Percentiles rank a stretch among this genome's conserved stretches.
These are phyloP conservation scores for Tremella yokohamensis DNA, from an alignment of 768 basidiomycete genomes.

Conservation along the genomic window DNA sequence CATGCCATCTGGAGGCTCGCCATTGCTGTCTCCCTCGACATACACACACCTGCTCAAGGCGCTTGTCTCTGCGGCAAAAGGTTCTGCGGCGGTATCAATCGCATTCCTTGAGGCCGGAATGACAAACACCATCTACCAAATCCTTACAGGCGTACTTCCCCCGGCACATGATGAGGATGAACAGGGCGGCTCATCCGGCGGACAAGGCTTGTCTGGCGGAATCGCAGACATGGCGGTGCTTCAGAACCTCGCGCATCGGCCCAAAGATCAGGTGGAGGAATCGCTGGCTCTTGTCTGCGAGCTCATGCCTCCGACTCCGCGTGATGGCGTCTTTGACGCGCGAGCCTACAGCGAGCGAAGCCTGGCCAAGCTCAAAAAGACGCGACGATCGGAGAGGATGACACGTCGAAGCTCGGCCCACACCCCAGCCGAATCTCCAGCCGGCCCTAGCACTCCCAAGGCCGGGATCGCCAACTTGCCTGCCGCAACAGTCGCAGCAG, in stretches of 20 bases:
- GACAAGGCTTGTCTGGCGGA: slow-evolving; percentile 80
- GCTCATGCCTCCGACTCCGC: slow-evolving; percentile 73
- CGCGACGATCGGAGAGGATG: slow-evolving; percentile 17
- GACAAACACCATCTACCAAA: slow-evolving; percentile 87
- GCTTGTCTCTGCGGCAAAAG: slow-evolving; percentile 78
- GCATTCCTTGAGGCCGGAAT: slow-evolving; percentile 86
- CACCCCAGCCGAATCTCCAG: slow-evolving; percentile 21
- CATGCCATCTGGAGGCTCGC: slow-evolving; percentile 72
- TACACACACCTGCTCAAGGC: slow-evolving; percentile 84
- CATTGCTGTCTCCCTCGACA: slow-evolving; percentile 77
- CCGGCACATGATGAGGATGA: slow-evolving; percentile 58
- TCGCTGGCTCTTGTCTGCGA: slow-evolving; percentile 83
- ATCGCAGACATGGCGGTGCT: slow-evolving; percentile 95
- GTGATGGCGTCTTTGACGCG: slow-evolving; percentile 94
- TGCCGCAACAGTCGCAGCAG: neutral
- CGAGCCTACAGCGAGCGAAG: slow-evolving; percentile 85
- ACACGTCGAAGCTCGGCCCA: slow-evolving; percentile 43
- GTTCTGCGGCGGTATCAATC: slow-evolving; percentile 81
- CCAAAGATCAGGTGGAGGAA: slow-evolving; percentile 97
- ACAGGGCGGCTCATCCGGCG: slow-evolving; percentile 56
- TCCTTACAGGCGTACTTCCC: slow-evolving; percentile 88
- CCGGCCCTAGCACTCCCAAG: slow-evolving; percentile 24
- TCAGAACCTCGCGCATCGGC: slow-evolving; percentile 92
- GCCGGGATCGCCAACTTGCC: slow-evolving; percentile 18
- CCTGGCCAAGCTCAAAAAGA: slow-evolving; percentile 66